Base-by-base conservation (phyloP, 1,284 basidiomycete genomes). In the Puccinia novopanici region DNA sequence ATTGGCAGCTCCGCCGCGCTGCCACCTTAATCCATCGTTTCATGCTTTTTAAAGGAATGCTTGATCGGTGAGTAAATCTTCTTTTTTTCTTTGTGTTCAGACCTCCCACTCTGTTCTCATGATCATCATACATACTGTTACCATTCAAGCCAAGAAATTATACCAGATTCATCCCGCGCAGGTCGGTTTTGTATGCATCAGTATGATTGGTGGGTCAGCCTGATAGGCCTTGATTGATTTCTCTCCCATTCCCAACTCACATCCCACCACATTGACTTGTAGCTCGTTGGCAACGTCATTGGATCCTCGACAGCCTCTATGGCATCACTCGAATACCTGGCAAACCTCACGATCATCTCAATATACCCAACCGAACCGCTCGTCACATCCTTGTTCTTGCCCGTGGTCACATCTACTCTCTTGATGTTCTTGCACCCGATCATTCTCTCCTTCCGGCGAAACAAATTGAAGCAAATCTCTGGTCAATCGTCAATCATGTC, bases 1-100 rank as follows among this genome's bases (percentile, higher is more conserved):
- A 90, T 19, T 95, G 93, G 93, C 95, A 98, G 86, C 87, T 97
- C 67, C 89, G 92, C 82, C 88, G 94, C 63, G 93, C 94, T 0
- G 90, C 94, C 8, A 96, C 93, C 91, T 87, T 98, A 30, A 88
- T 91, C 15, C 88, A 91, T 84, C 89, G 94, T 70, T 88, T 92
- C 77, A 86, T 96, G 61, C 90, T 92, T 72, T 96, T 94, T 87
- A 94, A 92, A 85, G 88, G 89, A 50, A 83, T 81, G 88, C 89
- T 95, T 59, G 89, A 90, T 81, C 87, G 88, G 93, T 87, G 55
- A 81, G 87, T 82, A 90, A 82, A 82, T 89, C 86, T 37, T 67
- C 24, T 24, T 55, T 37, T 81, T 50, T 45, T n/a, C n/a, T n/a
- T n/a, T n/a, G n/a, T n/a, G 22, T 40, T 27, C 22, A 13, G n/a